Evolutionary conservation across 2,329 filamentous ascomycete species (phyloP), one percentile per base, ranked within the genome.

Genomic region (Myriosclerotinia scirpicola): DNA sequence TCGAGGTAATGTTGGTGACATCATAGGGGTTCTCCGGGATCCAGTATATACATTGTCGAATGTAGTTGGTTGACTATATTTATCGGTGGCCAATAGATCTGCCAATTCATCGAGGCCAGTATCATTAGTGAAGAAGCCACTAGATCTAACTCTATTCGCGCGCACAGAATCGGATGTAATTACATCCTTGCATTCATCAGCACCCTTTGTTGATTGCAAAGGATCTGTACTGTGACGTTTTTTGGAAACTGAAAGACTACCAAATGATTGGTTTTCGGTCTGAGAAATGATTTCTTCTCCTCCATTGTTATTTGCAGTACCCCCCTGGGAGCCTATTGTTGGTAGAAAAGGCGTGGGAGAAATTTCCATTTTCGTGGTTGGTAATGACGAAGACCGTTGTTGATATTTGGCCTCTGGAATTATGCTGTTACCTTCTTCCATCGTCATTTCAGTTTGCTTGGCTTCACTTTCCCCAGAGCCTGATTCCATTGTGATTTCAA

Each of bases 1-100:
- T 12, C 67, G 67, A 11, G 71, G 69, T 34, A 71, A 38, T 4
- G 70, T 71, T 50, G 71, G 70, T 9, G 71, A 71, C 36, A 67
- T 54, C 68, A 70, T 69, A 34, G 69, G 54, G 12, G 61, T 71
- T 34, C 67, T 71, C 44, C 67, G 60, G 6, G 54, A 50, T 12
- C 67, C 55, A 12, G 60, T 54, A 36, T 63, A n/a, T n/a, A 14
- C 30, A 30, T 64, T 22, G 7, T 5, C 36, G 50, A 64, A 61
- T 30, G 65, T 66, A 12, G 60, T 64, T 12, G 54, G 50, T 38
- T 38, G 34, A 59, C 60, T 66, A 52, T 67, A n/a, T 12, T 55
- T 66, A 56, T 69, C 66, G 22, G 67, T 54, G 12, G 53, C 52
- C 9, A 72, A 56, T 14, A 73, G 46, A 34, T 71, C 65, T 4